Evolutionary conservation across 805 yeast species (phyloP), one percentile per base, ranked within the genome.

Genomic region (Metschnikowia gelsemii): DNA sequence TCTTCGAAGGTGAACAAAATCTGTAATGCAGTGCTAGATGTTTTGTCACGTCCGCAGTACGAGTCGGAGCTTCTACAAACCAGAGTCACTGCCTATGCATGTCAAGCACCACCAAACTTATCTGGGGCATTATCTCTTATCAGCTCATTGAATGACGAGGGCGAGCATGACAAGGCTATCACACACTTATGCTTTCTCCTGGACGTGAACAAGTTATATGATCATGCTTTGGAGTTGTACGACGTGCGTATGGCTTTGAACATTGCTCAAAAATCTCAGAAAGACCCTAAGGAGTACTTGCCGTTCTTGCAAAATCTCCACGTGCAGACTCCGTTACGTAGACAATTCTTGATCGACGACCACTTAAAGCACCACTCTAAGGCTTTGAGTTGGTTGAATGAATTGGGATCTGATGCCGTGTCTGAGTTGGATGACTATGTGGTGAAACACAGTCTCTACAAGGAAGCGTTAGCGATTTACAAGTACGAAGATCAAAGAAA

Each of bases 191-290:
- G 96, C 55, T 91, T 91, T 72, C 67, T 93, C 43, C 88, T 85
- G 56, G 99, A 91, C 63, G 95, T 89, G 26, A 88, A 88, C 57
- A 69, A 78, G 46, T 72, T 93, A 16, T 93, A 91, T 63, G 75
- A 81, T 35, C 80, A 82, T 14, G 85, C 97, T 0, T 73, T 93
- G 43, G 84, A 95, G 2, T 67, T 85, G 16, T 93, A 93, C 56
- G 84, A 93, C 58, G 81, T 93, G 30, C 81, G 82, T 42, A 68
- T 91, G 54, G 79, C 98, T 0, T 72, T 93, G 43, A 73, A 76
- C 9, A 82, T 93, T 45, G 99, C 99, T 0, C 98, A 95, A 60
- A 93, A 89, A 57, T 89, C 97, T 0, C 98, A 91, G 63, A 90
- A 84, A 73, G 99, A 93, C 66, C 99, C 99, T 18, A 88, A 90